Evolutionary conservation across 345 rosid genomes (phyloP).

Genomic region (Pistacia atlantica): DNA sequence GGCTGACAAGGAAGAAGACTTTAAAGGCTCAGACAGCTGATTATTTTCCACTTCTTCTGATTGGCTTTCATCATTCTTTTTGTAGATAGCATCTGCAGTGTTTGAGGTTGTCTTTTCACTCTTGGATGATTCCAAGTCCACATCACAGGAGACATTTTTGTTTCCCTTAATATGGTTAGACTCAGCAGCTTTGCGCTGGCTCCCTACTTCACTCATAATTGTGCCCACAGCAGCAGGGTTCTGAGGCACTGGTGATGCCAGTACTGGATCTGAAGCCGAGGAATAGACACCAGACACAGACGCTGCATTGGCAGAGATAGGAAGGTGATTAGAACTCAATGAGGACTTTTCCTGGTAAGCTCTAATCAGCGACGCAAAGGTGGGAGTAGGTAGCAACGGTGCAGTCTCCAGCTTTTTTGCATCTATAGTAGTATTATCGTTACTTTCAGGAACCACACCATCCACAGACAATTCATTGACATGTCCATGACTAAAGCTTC

Average conservation of each 20-base stretch:
- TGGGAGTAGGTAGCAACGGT: constrained; percentile 16
- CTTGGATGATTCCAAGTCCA: constrained; percentile 17
- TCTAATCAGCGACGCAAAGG: constrained; percentile 34
- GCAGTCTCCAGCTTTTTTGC: constrained; percentile 21
- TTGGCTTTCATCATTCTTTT: constrained; percentile 24
- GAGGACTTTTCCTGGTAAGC: constrained; percentile 36
- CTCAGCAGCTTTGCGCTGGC: constrained; percentile 34
- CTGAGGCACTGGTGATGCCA: constrained; percentile 30
- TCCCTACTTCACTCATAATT: constrained; percentile 28
- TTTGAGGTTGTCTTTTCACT: constrained; percentile 21
- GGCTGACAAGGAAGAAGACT: constrained; percentile 27
- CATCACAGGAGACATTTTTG: constrained; percentile 15
- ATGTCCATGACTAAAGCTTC: constrained; percentile 34
- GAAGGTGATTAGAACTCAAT: constrained; percentile 24
- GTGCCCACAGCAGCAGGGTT: constrained; percentile 34
- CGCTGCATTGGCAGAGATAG: constrained; percentile 20
- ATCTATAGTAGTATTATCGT: constrained; percentile 27
- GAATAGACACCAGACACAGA: constrained; percentile 40
- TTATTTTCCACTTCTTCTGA: constrained; percentile 32
- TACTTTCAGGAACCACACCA: constrained; percentile 21
- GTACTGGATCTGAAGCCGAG: constrained; percentile 44
- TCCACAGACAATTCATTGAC: constrained; percentile 16
- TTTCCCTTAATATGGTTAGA: constrained; percentile 33
- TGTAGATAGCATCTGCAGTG: constrained; percentile 5
- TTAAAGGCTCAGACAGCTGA: constrained; percentile 33